Conservation (phyloP, 352 stramenopile species). For the Phytophthora pistaciae region DNA sequence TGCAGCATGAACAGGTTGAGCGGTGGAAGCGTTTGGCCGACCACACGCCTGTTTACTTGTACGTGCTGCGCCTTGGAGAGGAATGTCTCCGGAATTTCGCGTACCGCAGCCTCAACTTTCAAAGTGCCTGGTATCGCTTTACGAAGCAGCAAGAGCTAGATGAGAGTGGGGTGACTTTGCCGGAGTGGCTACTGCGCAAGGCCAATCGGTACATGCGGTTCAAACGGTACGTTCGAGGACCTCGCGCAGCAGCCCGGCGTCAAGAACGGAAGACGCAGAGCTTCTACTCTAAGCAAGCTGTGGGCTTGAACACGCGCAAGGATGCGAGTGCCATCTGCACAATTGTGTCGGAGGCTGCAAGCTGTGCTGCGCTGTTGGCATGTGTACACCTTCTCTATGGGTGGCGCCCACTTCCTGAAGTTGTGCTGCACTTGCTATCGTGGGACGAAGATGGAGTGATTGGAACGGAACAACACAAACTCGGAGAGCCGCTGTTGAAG, state of each 20-base stretch:
- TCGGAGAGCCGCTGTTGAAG: constrained; percentile 53
- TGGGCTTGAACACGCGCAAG: constrained; percentile 62
- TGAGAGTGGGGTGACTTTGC: constrained; percentile 40
- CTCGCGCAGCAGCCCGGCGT: constrained; percentile 63
- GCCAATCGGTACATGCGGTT: constrained; percentile 86
- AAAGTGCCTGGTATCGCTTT: constrained; percentile 68
- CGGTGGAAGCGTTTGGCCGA: constrained; percentile 83
- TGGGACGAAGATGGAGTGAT: constrained; percentile 24
- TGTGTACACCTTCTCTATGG: constrained; percentile 85
- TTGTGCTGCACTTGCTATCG: constrained; percentile 76
- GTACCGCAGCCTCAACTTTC: constrained; percentile 85
- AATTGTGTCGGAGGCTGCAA: constrained; percentile 82
- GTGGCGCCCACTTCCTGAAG: constrained; percentile 68
- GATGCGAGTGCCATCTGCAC: constrained; percentile 73
- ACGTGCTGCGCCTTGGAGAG: constrained; percentile 82
- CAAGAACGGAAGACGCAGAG: constrained; percentile 71
- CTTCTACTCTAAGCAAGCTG: constrained; percentile 78
- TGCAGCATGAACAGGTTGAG: constrained; percentile 58
- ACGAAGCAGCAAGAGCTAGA: constrained; percentile 63
- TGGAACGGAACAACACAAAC: constrained; percentile 24
- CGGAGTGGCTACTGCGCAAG: constrained; percentile 78
- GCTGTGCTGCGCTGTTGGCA: constrained; percentile 78
- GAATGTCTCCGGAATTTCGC: constrained; percentile 85
- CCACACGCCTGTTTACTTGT: constrained; percentile 83
- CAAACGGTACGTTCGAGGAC: constrained; percentile 84